A percentile compares a stretch with the other conserved stretches of the same genome.
phyloP scores from a whole-genome alignment of 345 rosid genomes.

The Conringia planisiliqua region DNA sequence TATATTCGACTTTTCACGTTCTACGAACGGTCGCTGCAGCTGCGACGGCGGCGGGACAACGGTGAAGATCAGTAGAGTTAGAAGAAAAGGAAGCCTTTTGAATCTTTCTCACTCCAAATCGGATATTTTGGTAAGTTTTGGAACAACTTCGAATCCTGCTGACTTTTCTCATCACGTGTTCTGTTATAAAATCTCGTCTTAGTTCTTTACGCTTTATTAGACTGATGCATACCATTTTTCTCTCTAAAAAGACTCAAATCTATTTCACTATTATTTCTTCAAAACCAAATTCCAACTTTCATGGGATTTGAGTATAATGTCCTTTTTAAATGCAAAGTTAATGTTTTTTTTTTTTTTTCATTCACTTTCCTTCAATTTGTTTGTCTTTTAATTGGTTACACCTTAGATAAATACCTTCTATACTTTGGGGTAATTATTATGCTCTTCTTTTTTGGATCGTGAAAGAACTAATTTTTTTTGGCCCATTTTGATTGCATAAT shows the following conservation, averaged over 20 bases:
- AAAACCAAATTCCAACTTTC: neutral
- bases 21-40: neutral
- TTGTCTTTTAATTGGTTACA: neutral
- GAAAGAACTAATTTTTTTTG: neutral
- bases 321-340: neutral
- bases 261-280: neutral
- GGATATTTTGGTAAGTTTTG: conserved; percentile 41
- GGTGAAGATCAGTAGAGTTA: conserved; percentile 54
- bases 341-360: neutral
- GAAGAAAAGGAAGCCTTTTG: conserved; percentile 48
- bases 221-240: neutral
- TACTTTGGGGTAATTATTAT: neutral
- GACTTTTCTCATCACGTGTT: neutral
- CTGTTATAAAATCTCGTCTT: neutral
- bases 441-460: neutral
- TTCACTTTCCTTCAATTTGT: no score
- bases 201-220: no score
- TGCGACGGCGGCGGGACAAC: conserved; percentile 13
- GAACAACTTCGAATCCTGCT: neutral
- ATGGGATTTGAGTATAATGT: neutral
- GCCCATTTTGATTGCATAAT: neutral
- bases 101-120: conserved; percentile 42
- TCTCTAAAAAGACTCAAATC: neutral
- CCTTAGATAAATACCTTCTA: neutral
- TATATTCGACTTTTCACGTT: conserved; percentile 15